Base-by-base conservation (phyloP, 345 rosid genomes). In the Mercurialis annua region DNA sequence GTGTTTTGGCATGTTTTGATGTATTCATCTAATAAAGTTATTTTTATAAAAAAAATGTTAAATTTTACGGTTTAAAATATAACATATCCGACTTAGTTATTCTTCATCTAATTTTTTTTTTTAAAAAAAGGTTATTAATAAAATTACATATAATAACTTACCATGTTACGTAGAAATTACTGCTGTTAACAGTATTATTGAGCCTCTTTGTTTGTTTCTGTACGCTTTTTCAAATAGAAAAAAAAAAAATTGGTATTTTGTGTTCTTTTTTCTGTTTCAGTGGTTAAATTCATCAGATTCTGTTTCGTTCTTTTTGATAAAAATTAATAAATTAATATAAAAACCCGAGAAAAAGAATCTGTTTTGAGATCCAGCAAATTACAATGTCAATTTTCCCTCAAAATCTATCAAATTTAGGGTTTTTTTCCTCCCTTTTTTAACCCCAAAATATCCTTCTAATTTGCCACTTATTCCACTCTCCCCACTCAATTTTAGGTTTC, bases 341-440 rank as follows among this genome's bases (percentile, higher is more conserved):
- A 2, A 3, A 4, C 40, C 40, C 24, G 1, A 30, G n/a, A 0
- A 9, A 59, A 21, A 21, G 54, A 48, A 24, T 10, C 54, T 73
- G 56, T 69, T 69, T 49, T 69, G 70, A 77, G 87, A 83, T 84
- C 84, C 84, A 70, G 68, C 68, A n/a, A n/a, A 24, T n/a, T 20
- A 18, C 75, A 79, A 76, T 79, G 80, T 69, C 82, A 70, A 68
- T 51, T 71, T 54, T 31, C 64, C 61, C 24, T 36, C 42, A 17
- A n/a, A 11, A 50, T 58, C 43, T 72, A 59, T 64, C 62, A 16
- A 69, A 68, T 38, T 68, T 72, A 79, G 82, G 84, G 78, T 74
- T 84, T 77, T 71, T 71, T 52, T 67, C 38, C 53, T 74, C 4
- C 16, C 27, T 26, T 0, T 65, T 46, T 62, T 30, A 47, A 40